phyloP scores from a whole-genome alignment of 495 filamentous ascomycete species.

The Aspergillus sclerotiicarbonarius region DNA sequence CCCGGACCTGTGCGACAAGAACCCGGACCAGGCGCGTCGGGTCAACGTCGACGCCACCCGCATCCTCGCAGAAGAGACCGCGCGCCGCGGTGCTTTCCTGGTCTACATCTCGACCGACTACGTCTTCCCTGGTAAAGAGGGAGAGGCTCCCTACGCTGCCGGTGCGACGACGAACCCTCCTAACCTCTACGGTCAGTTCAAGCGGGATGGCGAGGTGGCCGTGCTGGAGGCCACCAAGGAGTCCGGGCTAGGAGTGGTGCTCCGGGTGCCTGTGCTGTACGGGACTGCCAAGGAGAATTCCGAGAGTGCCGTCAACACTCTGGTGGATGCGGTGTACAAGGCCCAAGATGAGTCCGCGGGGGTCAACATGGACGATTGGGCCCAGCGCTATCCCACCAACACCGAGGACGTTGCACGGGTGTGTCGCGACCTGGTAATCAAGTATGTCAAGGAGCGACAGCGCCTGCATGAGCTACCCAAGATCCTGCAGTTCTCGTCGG shows the following conservation, averaged over 20 bases:
- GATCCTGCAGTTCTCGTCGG: conserved; percentile 83
- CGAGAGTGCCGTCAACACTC: conserved; percentile 81
- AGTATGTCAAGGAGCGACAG: conserved; percentile 55
- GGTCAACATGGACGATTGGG: conserved; percentile 87
- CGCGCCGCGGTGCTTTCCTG: conserved; percentile 61
- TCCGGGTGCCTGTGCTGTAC: conserved; percentile 89
- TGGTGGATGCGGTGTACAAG: conserved; percentile 72
- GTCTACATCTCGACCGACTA: conserved; percentile 97
- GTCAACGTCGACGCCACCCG: conserved; percentile 75
- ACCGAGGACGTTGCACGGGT: conserved; percentile 89
- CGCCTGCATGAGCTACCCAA: conserved; percentile 54
- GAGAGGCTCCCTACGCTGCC: conserved; percentile 81
- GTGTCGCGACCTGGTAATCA: conserved; percentile 64
- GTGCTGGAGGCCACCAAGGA: conserved; percentile 59
- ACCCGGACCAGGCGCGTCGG: conserved; percentile 70
- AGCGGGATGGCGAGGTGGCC: conserved; percentile 77
- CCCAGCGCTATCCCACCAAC: conserved; percentile 78
- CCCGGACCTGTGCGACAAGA: conserved; percentile 77
- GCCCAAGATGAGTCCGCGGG: conserved; percentile 56
- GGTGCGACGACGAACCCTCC: conserved; percentile 64
- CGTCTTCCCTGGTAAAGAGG: conserved; percentile 77
- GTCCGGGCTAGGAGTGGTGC: conserved; percentile 60
- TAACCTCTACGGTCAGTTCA: conserved; percentile 86
- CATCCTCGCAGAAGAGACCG: conserved; percentile 63
- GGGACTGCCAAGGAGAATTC: conserved; percentile 56